Evolutionary conservation across 768 basidiomycete species (phyloP).

Genomic region (Cytidiella melzeri): DNA sequence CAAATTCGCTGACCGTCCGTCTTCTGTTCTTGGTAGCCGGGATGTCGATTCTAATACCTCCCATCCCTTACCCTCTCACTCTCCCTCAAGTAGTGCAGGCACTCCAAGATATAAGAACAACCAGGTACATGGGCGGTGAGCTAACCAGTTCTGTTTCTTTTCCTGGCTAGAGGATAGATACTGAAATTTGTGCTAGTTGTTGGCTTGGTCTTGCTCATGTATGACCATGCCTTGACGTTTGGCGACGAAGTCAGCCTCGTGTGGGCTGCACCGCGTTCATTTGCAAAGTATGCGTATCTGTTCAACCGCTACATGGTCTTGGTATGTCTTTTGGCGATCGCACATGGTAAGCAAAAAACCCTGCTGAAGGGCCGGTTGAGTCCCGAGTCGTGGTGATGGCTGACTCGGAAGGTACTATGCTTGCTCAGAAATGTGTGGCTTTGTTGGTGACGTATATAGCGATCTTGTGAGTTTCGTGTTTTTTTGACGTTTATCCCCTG

Average conservation of each 20-base stretch:
- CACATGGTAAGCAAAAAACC: constrained; percentile 24
- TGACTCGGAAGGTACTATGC: background rate
- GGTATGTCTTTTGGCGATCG: constrained; percentile 17
- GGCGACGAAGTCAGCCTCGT: constrained; percentile 35
- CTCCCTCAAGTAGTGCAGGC: constrained; percentile 6
- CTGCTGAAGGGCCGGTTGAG: background rate
- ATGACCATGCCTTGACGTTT: constrained; percentile 37
- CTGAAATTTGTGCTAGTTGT: too few species aligned
- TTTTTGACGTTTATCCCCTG: background rate
- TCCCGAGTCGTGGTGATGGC: background rate
- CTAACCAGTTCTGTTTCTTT: background rate
- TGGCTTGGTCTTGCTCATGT: constrained; percentile 30
- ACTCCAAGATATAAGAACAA: constrained; percentile 15
- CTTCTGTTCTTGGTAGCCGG: too few species aligned
- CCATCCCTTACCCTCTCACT: background rate
- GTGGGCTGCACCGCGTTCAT: constrained; percentile 33
- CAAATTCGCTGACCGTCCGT: too few species aligned
- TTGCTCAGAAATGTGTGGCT: constrained; percentile 21
- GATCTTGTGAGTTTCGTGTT: constrained; percentile 9
- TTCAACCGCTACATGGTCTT: constrained; percentile 35
- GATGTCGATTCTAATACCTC: background rate
- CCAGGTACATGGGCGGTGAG: constrained; percentile 18
- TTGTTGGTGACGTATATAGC: constrained; percentile 10
- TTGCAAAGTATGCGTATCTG: constrained; percentile 35
- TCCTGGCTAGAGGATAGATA: too few species aligned